Percentiles rank a stretch among this genome's conserved stretches.
Conservation (phyloP, 2,329 filamentous ascomycete species). For the Bertia moriformis region DNA sequence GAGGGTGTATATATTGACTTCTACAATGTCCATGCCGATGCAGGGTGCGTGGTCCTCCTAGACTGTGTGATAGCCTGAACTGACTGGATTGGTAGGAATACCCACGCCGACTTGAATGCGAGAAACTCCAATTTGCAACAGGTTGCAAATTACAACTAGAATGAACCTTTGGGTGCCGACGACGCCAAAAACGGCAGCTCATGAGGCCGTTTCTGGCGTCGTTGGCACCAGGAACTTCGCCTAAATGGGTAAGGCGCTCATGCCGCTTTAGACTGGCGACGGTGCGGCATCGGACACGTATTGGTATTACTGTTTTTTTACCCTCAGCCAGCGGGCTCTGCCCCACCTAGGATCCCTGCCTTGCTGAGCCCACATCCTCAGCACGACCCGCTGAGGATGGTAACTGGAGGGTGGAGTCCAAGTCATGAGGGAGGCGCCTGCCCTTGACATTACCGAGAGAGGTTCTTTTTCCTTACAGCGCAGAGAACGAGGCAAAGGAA, state of each 20-base stretch:
- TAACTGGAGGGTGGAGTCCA: too few relatives aligned
- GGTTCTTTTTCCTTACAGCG: too few relatives aligned
- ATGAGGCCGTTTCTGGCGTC: conserved; percentile 4
- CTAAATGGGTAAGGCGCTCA: conserved; percentile 2
- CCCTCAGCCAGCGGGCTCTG: too few relatives aligned
- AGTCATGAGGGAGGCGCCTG: too few relatives aligned
- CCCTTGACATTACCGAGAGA: too few relatives aligned
- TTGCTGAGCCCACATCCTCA: too few relatives aligned
- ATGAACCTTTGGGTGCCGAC: conserved; percentile 6
- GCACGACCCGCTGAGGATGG: too few relatives aligned
- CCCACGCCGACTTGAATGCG: neutral
- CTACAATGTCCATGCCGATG: conserved; percentile 56
- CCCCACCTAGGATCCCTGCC: too few relatives aligned
- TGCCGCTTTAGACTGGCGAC: conserved; percentile 4
- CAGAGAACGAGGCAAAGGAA: neutral
- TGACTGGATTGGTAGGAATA: neutral
- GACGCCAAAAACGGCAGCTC: conserved; percentile 4
- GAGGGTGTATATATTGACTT: conserved; percentile 41
- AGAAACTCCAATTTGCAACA: neutral
- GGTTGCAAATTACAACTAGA: conserved; percentile 1
- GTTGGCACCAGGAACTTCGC: conserved; percentile 4
- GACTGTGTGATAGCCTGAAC: neutral
- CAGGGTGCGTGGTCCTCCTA: too few relatives aligned
- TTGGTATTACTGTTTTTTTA: too few relatives aligned
- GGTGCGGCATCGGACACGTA: conserved; percentile 2